phyloP scores from a whole-genome alignment of 2,329 filamentous ascomycete genomes.

The Aspergillus caelatus region DNA sequence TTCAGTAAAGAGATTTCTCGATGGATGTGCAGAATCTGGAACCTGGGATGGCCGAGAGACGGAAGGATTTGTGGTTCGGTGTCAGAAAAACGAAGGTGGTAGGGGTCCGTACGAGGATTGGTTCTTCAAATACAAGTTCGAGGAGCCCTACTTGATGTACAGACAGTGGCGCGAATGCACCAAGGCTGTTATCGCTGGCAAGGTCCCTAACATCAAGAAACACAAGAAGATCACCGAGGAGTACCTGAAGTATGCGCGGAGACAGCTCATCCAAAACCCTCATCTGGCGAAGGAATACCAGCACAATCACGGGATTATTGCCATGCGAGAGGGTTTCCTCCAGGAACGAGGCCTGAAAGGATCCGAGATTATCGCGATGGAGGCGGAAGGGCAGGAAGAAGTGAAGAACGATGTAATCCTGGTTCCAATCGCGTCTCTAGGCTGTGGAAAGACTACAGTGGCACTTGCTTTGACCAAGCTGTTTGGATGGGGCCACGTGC shows the following conservation, averaged over 20 bases:
- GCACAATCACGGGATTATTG: slow-evolving; percentile 92
- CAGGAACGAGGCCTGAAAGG: slow-evolving; percentile 81
- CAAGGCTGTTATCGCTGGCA: slow-evolving; percentile 79
- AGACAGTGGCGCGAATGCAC: slow-evolving; percentile 98
- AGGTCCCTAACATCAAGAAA: slow-evolving; percentile 77
- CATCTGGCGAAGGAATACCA: slow-evolving; percentile 72
- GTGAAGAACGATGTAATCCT: slow-evolving; percentile 73
- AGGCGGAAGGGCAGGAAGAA: slow-evolving; percentile 54
- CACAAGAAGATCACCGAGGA: slow-evolving; percentile 88
- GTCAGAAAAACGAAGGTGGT: slow-evolving; percentile 63
- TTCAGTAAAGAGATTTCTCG: slow-evolving; percentile 77
- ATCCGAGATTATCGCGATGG: slow-evolving; percentile 79
- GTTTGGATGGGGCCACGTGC: slow-evolving; percentile 89
- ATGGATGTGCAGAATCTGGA: slow-evolving; percentile 82
- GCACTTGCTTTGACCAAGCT: slow-evolving; percentile 78
- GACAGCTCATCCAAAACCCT: slow-evolving; percentile 70
- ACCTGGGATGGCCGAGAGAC: slow-evolving; percentile 89
- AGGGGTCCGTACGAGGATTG: slow-evolving; percentile 74
- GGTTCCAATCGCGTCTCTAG: slow-evolving; percentile 89
- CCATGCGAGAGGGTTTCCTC: slow-evolving; percentile 84
- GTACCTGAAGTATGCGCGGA: slow-evolving; percentile 80
- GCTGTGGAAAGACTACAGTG: slow-evolving; percentile 95
- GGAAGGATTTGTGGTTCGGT: slow-evolving; percentile 95
- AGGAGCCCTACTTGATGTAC: slow-evolving; percentile 98
- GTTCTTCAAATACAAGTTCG: slow-evolving; percentile 99